Percentiles rank a stretch among this genome's conserved stretches.
Evolutionary conservation across 1,284 basidiomycete species (phyloP).

Genomic region (Stygiomarasmius scandens): DNA sequence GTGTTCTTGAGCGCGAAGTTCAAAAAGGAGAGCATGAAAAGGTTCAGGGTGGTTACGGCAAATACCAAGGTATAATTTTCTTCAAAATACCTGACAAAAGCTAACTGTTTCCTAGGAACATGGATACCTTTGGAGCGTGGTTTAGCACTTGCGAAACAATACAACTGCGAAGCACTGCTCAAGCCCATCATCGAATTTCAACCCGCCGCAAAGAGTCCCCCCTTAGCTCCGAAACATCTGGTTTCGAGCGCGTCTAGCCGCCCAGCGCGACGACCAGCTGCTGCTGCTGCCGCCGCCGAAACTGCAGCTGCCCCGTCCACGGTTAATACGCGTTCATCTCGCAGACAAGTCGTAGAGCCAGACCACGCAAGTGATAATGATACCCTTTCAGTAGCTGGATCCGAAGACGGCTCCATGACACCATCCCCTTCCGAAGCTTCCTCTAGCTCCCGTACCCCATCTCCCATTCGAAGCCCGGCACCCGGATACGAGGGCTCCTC

Average conservation of each 20-base stretch:
- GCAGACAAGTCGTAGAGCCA: constrained; percentile 40
- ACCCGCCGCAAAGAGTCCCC: constrained; percentile 90
- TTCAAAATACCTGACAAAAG: constrained; percentile 10
- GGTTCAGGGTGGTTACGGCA: constrained; percentile 99
- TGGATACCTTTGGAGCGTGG: constrained; percentile 98
- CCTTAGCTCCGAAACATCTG: constrained; percentile 94
- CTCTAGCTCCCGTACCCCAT: constrained; percentile 87
- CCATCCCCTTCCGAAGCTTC: constrained; percentile 85
- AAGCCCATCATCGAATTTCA: constrained; percentile 95
- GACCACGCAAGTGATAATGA: constrained; percentile 62
- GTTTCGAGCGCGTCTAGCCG: constrained; percentile 61
- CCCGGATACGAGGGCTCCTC: constrained; percentile 34
- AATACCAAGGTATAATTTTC: constrained; percentile 87
- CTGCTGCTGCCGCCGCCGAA: constrained; percentile 41
- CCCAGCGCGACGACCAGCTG: constrained; percentile 53
- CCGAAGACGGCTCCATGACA: constrained; percentile 84
- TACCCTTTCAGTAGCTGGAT: constrained; percentile 62
- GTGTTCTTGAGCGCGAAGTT: constrained; percentile 96
- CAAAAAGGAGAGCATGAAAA: constrained; percentile 99
- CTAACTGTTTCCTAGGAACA: constrained; percentile 67
- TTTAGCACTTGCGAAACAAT: constrained; percentile 85
- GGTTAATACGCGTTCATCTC: constrained; percentile 58
- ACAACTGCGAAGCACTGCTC: constrained; percentile 89
- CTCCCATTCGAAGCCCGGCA: constrained; percentile 70
- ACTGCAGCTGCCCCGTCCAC: constrained; percentile 34